Percentiles rank a stretch among this genome's conserved stretches.
Evolutionary conservation across 805 yeast species (phyloP).

Genomic region (Starmerella vitae): DNA sequence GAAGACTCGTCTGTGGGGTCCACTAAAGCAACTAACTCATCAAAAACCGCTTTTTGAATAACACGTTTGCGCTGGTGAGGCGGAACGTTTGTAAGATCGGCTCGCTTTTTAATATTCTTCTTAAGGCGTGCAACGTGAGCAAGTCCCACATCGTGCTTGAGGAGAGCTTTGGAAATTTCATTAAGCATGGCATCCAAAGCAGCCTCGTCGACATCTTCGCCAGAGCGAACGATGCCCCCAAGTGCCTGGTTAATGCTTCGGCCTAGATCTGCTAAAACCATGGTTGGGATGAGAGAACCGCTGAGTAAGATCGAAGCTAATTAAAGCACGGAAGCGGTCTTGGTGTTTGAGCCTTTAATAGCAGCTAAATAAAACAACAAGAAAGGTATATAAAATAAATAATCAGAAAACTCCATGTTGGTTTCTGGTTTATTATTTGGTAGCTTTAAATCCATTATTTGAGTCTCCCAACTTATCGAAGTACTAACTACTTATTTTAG

Average conservation of each 20-base stretch:
- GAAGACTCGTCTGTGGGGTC: conserved; percentile 38
- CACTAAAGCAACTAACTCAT: conserved; percentile 75
- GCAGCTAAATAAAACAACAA: too few species aligned
- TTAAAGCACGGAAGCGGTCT: too few species aligned
- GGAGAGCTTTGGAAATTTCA: conserved; percentile 75
- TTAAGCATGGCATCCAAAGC: conserved; percentile 64
- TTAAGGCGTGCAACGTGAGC: conserved; percentile 65
- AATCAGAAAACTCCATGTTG: too few species aligned
- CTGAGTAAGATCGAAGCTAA: too few species aligned
- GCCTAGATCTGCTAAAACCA: conserved; percentile 75
- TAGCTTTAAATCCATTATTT: too few species aligned
- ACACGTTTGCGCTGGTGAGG: conserved; percentile 60
- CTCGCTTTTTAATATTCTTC: conserved; percentile 48
- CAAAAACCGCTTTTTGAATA: conserved; percentile 84
- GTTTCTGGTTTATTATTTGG: too few species aligned
- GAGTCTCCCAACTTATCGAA: too few species aligned
- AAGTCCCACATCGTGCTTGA: conserved; percentile 91
- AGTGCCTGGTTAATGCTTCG: conserved; percentile 64
- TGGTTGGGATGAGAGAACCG: conserved; percentile 22
- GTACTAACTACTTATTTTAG: too few species aligned
- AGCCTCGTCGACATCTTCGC: conserved; percentile 40
- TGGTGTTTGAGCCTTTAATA: too few species aligned
- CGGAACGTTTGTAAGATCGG: conserved; percentile 41
- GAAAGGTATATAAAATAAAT: too few species aligned
- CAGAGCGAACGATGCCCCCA: conserved; percentile 44